These are phyloP conservation scores for Stevia rebaudiana DNA, from an alignment of 140 eudicot genomes.

Conservation along the genomic window DNA sequence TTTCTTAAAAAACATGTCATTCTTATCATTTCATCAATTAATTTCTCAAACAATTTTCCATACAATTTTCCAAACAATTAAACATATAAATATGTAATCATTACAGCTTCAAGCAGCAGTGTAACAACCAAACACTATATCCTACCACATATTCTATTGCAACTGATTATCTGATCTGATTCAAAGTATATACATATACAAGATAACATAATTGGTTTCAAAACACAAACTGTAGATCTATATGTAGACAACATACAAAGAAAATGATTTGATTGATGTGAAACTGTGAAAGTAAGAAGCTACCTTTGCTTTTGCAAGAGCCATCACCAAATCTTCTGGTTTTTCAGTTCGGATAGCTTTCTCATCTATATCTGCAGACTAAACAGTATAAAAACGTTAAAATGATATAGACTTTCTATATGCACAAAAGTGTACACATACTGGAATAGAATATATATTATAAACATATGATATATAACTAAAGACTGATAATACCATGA, in stretches of 20 bases:
- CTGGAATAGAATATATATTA: not conserved
- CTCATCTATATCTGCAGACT: slow-evolving; percentile 95
- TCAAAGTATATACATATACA: not conserved
- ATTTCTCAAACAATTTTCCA: not conserved
- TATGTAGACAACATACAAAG: not conserved
- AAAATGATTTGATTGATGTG: not conserved
- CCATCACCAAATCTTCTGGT: slow-evolving; percentile 86
- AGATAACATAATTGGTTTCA: not conserved
- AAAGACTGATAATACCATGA: slow-evolving; percentile 43
- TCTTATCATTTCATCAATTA: not conserved
- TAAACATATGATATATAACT: not conserved
- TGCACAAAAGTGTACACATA: not conserved
- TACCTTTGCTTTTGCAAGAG: slow-evolving; percentile 94
- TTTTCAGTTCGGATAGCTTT: slow-evolving; percentile 68
- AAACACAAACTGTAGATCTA: not conserved
- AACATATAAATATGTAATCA: not conserved
- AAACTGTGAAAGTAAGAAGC: not conserved
- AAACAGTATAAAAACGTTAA: slow-evolving; percentile 5
- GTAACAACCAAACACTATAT: not conserved
- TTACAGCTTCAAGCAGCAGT: not conserved
- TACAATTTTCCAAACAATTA: not conserved
- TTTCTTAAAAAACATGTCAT: no score
- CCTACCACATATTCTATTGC: not conserved
- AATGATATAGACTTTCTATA: not conserved
- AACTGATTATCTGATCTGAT: not conserved